Evolutionary conservation across 352 stramenopile genomes (phyloP).

Genomic region (Phytophthora capsici): DNA sequence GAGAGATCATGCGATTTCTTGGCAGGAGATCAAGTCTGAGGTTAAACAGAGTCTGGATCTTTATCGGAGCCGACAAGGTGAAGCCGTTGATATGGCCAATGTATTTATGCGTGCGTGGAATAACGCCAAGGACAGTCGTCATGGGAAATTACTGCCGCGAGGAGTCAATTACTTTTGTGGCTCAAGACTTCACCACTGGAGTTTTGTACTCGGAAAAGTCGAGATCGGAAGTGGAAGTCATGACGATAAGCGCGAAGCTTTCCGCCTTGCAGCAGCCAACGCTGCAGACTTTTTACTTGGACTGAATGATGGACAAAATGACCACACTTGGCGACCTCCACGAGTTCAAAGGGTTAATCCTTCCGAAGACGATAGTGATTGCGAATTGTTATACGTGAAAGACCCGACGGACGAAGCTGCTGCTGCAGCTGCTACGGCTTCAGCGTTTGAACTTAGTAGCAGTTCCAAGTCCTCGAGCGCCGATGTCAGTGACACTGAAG

Average conservation of each 20-base stretch:
- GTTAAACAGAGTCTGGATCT: conserved; percentile 34
- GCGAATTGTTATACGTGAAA: conserved; percentile 17
- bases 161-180: conserved; percentile 56
- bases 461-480: neutral
- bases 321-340: conserved; percentile 8
- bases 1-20: conserved; percentile 42
- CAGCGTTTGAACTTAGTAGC: conserved; percentile 2
- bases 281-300: conserved; percentile 45
- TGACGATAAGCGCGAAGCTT: conserved; percentile 48
- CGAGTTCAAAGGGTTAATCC: neutral
- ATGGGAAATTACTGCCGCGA: conserved; percentile 30
- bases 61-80: conserved; percentile 2
- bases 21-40: conserved; percentile 48
- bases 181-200: conserved; percentile 56
- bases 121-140: conserved; percentile 39
- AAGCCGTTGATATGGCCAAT: conserved; percentile 28
- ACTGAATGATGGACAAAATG: conserved; percentile 23
- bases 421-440: neutral
- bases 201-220: conserved; percentile 56
- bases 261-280: conserved; percentile 37
- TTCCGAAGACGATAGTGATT: conserved; percentile 6
- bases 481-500: neutral
- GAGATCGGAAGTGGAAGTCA: conserved; percentile 69
- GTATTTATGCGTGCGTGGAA: conserved; percentile 58
- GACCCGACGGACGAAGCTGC: neutral